These are phyloP conservation scores for Sordariomycetes sp. DNA, from an alignment of 2,329 filamentous ascomycete species.

Conservation along the genomic window DNA sequence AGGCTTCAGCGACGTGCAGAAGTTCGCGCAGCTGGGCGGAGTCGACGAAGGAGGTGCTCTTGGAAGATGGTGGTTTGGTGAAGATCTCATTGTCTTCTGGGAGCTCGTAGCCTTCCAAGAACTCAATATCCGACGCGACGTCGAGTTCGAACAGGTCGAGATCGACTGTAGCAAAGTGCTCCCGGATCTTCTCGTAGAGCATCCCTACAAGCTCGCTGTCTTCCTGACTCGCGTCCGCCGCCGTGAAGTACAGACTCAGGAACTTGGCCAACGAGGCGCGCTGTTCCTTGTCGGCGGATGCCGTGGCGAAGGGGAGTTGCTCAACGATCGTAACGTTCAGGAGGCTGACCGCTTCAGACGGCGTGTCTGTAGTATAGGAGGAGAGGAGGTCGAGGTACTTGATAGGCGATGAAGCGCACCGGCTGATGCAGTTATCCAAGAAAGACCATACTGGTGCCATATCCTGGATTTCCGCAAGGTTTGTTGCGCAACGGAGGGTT, in stretches of 20 bases:
- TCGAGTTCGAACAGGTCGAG: constrained; percentile 13
- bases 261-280: constrained; percentile 44
- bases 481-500: constrained; percentile 15
- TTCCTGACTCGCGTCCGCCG: constrained; percentile 43
- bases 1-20: constrained; percentile 36
- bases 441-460: constrained; percentile 53
- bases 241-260: constrained; percentile 47
- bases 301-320: constrained; percentile 64
- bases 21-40: constrained; percentile 39
- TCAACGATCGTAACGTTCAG: constrained; percentile 63
- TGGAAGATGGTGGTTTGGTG: neutral
- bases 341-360: constrained; percentile 21
- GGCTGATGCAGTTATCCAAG: constrained; percentile 72
- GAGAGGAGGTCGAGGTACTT: constrained; percentile 68
- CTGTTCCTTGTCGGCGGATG: constrained; percentile 32
- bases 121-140: constrained; percentile 8
- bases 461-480: constrained; percentile 7
- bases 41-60: constrained; percentile 14
- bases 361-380: constrained; percentile 12
- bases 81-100: neutral
- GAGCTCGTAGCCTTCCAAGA: constrained; percentile 5
- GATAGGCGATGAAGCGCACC: constrained; percentile 67
- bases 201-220: constrained; percentile 13
- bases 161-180: constrained; percentile 16
- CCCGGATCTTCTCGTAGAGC: constrained; percentile 19